Evolutionary conservation across 257 asterid species (phyloP), one percentile per base, ranked within the genome.

Genomic region (Solanum okadae): DNA sequence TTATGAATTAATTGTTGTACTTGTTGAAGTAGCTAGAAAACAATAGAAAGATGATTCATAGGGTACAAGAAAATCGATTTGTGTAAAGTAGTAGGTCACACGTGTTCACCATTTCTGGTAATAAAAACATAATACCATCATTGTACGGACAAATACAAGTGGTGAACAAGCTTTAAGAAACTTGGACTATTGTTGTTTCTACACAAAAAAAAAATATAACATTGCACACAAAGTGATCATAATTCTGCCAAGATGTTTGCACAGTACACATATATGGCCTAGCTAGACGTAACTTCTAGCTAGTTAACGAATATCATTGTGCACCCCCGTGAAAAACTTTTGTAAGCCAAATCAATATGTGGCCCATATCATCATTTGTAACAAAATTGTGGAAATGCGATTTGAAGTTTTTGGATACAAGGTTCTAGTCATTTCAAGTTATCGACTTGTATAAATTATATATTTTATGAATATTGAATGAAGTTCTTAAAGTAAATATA

Each of bases 141-240:
- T 92, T 91, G 92, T 89, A 92, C 91, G 88, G 75, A 42, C 85
- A 40, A 73, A 78, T 89, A 71, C 84, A 15, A 81, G 68, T 81
- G 68, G 29, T 81, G 61, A 86, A 89, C 71, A 93, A 90, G 91
- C 95, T 90, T 87, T 86, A 2, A 46, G 9, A 33, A 87, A 79
- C 87, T 91, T 90, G 93, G 91, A 92, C 77, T 85, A 7, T 59
- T 63, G 83, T 88, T 89, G 90, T 76, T 33, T 44, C 56, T 78
- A 86, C 78, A 59, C 4, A 65, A 1, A 20, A 61, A 25, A 11
- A 40, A 10, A 2, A 6, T 13, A 46, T 46, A 52, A 5, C 23
- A 61, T 29, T 23, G 40, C 10, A 9, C 42, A 34, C 56, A 52
- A 56, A 56, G 40, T 11, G 34, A n/a, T 56, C 6, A 52, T 38